A percentile compares a stretch with the other conserved stretches of the same genome.
Evolutionary conservation across 495 filamentous ascomycete genomes (phyloP).

Genomic region (Xylaria cubensis): DNA sequence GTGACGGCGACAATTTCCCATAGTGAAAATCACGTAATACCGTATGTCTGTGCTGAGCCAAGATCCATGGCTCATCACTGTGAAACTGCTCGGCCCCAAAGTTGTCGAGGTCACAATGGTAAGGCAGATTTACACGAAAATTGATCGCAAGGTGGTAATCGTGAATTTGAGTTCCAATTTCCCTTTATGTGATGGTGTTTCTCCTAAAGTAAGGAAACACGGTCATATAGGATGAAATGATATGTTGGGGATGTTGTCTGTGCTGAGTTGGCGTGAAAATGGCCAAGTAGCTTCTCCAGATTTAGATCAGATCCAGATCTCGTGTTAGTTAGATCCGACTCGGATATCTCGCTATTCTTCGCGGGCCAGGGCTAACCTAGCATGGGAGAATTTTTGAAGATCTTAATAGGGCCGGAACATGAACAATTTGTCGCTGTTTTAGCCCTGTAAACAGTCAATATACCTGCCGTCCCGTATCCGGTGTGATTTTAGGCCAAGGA

Average conservation of each 20-base stretch:
- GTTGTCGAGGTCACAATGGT: not conserved
- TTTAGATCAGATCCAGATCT: constrained; percentile 8
- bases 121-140: not conserved
- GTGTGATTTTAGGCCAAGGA: not conserved
- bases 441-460: not conserved
- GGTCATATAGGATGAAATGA: not conserved
- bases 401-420: not conserved
- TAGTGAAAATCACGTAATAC: constrained; percentile 8
- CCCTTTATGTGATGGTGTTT: not conserved
- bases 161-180: not conserved
- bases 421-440: not conserved
- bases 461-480: not conserved
- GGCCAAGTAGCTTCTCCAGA: not conserved
- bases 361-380: not conserved
- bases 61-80: not conserved
- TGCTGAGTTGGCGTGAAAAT: not conserved
- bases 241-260: not conserved
- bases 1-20: constrained; percentile 2
- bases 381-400: not conserved
- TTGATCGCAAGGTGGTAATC: not conserved
- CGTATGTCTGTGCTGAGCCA: not conserved
- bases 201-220: not conserved
- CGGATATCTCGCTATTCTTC: not conserved
- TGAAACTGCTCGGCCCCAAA: constrained; percentile 7
- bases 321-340: not conserved